Evolutionary conservation across 179 eudicot genomes (phyloP), one percentile per base, ranked within the genome.

Genomic region (Drosera spatulata): DNA sequence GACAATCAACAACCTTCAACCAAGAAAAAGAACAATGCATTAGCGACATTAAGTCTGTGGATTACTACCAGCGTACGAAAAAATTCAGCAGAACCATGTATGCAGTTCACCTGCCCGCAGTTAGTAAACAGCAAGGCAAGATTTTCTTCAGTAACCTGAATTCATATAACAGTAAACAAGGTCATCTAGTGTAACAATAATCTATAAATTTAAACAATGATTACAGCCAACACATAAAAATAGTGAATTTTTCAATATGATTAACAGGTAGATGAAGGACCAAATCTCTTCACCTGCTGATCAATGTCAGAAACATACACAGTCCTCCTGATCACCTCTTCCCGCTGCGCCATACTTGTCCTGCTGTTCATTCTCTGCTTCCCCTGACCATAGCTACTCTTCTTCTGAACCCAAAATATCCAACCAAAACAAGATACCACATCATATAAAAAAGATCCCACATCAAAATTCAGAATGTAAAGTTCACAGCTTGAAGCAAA

Each of bases 281-380:
- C 33, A 22, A 4, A 8, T 37, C 33, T 22, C 6, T 3, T 7
- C 62, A 85, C 97, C 96, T 85, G 96, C 39, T 91, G 96, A 77
- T 88, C 96, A 76, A 91, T 91, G 60, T 91, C 98, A 59, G 96
- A 91, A 5, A 91, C 33, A 22, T 22, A 22, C 82, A 87, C 45
- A 22, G 33, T 22, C 33, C 33, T 22, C 33, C 33, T 22, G 33
- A 22, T 22, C 33, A 22, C 33, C 33, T 91, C 98, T 37, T 91
- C 96, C 62, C 87, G 66, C 64, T 91, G 98, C 1, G 98, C 98
- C 85, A 80, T 77, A 63, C 85, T 83, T n/a, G 98, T 91, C 10
- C 96, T 75, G 60, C 69, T 66, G 53, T 78, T 86, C 78, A 77
- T 65, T 73, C 89, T 80, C 49, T 78, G 63, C 73, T 75, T 91